A percentile compares a stretch with the other conserved stretches of the same genome.
These are phyloP conservation scores for Chrysoporthe cubensis DNA, from an alignment of 2,329 filamentous ascomycete species.

Conservation along the genomic window DNA sequence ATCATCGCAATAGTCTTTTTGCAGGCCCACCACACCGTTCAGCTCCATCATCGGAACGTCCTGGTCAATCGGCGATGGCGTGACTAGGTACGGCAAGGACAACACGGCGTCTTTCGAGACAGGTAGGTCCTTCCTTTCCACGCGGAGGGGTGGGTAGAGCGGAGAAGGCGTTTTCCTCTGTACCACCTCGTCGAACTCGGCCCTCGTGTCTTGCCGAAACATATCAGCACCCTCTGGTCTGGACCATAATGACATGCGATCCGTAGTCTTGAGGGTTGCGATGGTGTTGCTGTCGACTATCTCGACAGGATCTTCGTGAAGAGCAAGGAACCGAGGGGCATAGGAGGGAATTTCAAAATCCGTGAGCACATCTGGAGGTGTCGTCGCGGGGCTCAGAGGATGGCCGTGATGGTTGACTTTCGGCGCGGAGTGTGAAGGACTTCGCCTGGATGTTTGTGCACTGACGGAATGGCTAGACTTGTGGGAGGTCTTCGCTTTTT, in stretches of 20 bases:
- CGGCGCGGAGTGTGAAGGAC: conserved; percentile 65
- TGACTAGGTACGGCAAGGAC: conserved; percentile 70
- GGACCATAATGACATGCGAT: conserved; percentile 77
- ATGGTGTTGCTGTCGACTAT: conserved; percentile 76
- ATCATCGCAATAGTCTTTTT: conserved; percentile 72
- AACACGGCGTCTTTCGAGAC: conserved; percentile 58
- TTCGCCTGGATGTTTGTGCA: conserved; percentile 68
- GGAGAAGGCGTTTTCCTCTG: conserved; percentile 40
- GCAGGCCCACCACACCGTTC: conserved; percentile 75
- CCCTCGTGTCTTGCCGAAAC: conserved; percentile 69
- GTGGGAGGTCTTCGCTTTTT: conserved; percentile 83
- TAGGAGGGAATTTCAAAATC: conserved; percentile 71
- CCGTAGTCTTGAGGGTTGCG: conserved; percentile 74
- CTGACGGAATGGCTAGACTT: conserved; percentile 76
- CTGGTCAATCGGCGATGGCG: conserved; percentile 56
- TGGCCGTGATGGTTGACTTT: conserved; percentile 60
- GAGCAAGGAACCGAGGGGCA: conserved; percentile 68
- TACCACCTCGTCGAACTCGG: conserved; percentile 71
- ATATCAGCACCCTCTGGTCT: conserved; percentile 64
- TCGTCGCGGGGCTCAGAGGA: conserved; percentile 76
- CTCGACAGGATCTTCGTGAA: conserved; percentile 68
- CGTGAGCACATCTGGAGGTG: conserved; percentile 67
- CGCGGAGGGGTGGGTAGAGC: conserved; percentile 48
- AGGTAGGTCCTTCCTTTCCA: conserved; percentile 57
- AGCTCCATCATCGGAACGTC: conserved; percentile 69